These are phyloP conservation scores for Solanum chiquidenum DNA, from an alignment of 257 asterid genomes.

Conservation along the genomic window DNA sequence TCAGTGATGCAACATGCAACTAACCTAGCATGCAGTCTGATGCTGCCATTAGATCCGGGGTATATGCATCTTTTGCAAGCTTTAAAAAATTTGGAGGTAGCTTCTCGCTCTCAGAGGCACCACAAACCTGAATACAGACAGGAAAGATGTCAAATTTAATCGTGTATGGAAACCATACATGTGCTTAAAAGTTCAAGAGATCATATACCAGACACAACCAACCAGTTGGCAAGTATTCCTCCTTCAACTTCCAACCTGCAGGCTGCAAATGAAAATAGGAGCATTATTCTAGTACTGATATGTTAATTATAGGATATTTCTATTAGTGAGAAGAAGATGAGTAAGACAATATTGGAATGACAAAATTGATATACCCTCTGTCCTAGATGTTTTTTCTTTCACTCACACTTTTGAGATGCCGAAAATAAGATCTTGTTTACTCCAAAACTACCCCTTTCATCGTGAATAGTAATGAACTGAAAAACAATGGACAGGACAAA, in stretches of 20 bases:
- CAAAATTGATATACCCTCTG: background rate
- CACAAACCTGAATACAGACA: constrained; percentile 68
- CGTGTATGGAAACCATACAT: background rate
- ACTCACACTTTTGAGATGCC: background rate
- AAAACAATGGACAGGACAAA: background rate
- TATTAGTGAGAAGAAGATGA: background rate
- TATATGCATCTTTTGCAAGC: constrained; percentile 83
- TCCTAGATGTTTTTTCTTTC: background rate
- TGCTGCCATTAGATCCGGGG: constrained; percentile 94
- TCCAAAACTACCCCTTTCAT: background rate
- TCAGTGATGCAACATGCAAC: constrained; percentile 21
- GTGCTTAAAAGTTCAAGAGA: background rate
- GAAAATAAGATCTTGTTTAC: background rate
- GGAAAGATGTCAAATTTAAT: background rate
- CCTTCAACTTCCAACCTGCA: constrained; percentile 89
- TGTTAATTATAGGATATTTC: background rate
- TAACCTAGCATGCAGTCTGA: constrained; percentile 99
- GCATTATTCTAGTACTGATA: background rate
- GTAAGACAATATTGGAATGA: background rate
- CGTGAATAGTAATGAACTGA: background rate
- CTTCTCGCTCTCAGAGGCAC: constrained; percentile 72
- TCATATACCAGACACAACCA: constrained; percentile 96
- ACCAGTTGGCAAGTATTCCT: constrained; percentile 83
- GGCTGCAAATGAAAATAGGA: constrained; percentile 48
- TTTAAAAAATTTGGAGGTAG: constrained; percentile 82